phyloP scores from a whole-genome alignment of 1,284 basidiomycete genomes.

The Coniophora puteana region DNA sequence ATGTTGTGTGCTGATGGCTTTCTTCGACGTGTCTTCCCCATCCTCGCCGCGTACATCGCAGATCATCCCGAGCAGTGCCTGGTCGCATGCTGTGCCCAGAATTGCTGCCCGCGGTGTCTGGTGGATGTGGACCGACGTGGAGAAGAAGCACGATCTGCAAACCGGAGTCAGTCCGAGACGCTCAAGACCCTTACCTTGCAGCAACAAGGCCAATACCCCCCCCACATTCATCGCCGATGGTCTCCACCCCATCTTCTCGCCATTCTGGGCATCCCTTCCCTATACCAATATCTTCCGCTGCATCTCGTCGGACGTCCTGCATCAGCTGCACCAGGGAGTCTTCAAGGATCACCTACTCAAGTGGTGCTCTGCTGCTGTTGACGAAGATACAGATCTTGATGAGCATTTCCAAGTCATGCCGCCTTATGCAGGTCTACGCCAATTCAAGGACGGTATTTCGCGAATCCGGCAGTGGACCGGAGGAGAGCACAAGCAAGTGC shows the following conservation, averaged over 20 bases:
- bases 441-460: slow-evolving; percentile 16
- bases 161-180: background rate
- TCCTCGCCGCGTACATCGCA: slow-evolving; percentile 2
- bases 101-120: slow-evolving; percentile 10
- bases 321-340: slow-evolving; percentile 31
- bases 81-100: slow-evolving; percentile 11
- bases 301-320: slow-evolving; percentile 26
- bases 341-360: slow-evolving; percentile 20
- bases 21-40: slow-evolving; percentile 15
- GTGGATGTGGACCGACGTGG: background rate
- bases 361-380: slow-evolving; percentile 2
- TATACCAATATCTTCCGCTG: slow-evolving; percentile 18
- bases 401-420: slow-evolving; percentile 11
- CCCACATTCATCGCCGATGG: slow-evolving; percentile 1
- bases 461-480: slow-evolving; percentile 21
- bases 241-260: slow-evolving; percentile 11
- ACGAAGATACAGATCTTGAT: slow-evolving; percentile 11
- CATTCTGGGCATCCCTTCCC: slow-evolving; percentile 24
- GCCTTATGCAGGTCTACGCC: slow-evolving; percentile 8
- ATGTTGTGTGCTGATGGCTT: slow-evolving; percentile 18
- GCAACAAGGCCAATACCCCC: slow-evolving; percentile 1
- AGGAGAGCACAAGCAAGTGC: background rate
- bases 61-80: slow-evolving; percentile 9
- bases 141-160: background rate
- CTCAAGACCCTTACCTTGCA: background rate